Percentiles rank a stretch among this genome's conserved stretches.
These are phyloP conservation scores for Kodamaea suecica DNA, from an alignment of 1,139 yeast species.

Conservation along the genomic window DNA sequence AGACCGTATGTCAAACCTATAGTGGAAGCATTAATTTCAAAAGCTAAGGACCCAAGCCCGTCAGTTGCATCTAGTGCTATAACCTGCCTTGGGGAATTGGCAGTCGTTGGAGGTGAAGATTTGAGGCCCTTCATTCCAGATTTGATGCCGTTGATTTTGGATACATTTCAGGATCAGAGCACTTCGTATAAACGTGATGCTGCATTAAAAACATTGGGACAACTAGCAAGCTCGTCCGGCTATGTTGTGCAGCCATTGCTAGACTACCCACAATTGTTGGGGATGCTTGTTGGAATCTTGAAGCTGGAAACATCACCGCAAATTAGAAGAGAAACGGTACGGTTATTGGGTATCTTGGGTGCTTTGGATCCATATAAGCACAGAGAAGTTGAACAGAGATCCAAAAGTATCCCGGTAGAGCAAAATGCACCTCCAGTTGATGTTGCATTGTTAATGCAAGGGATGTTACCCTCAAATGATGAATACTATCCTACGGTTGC, in stretches of 20 bases:
- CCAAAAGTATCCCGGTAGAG: slow-evolving; percentile 61
- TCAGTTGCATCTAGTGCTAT: slow-evolving; percentile 86
- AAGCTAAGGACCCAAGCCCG: slow-evolving; percentile 68
- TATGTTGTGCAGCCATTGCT: slow-evolving; percentile 91
- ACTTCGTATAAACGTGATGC: slow-evolving; percentile 84
- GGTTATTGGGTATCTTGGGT: slow-evolving; percentile 87
- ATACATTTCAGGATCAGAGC: slow-evolving; percentile 88
- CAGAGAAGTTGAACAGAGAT: slow-evolving; percentile 80
- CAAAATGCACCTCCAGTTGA: slow-evolving; percentile 89
- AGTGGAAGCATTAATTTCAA: slow-evolving; percentile 75
- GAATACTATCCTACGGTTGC: slow-evolving; percentile 97
- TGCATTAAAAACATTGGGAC: slow-evolving; percentile 84
- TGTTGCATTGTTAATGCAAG: slow-evolving; percentile 85
- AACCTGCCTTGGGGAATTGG: slow-evolving; percentile 83
- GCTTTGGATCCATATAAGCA: slow-evolving; percentile 96
- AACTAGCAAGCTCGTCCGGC: slow-evolving; percentile 85
- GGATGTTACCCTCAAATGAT: slow-evolving; percentile 89
- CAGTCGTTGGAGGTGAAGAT: slow-evolving; percentile 87
- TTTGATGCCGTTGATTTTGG: slow-evolving; percentile 83
- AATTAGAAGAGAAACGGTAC: slow-evolving; percentile 82
- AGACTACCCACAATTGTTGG: slow-evolving; percentile 86
- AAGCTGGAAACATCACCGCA: slow-evolving; percentile 74
- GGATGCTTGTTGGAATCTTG: slow-evolving; percentile 75
- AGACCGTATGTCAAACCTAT: slow-evolving; percentile 90
- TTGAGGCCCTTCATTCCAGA: slow-evolving; percentile 68